A percentile compares a stretch with the other conserved stretches of the same genome.
Conservation (phyloP, 75 land plant genomes). For the Azolla pinnata region DNA sequence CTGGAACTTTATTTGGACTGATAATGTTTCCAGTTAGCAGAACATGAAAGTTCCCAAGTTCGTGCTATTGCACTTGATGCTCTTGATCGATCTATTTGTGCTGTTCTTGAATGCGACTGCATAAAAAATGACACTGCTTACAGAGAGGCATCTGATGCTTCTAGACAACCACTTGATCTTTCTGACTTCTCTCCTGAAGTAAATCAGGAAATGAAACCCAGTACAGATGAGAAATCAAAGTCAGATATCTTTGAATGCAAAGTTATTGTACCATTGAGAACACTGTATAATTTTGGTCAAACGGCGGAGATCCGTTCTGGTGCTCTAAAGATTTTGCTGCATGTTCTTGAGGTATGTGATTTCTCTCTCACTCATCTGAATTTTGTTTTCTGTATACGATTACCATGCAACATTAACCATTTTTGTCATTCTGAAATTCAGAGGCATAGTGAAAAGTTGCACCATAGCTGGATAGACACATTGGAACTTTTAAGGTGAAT, state of each 20-base stretch:
- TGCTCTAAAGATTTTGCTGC: conserved; percentile 72
- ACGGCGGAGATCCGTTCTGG: conserved; percentile 62
- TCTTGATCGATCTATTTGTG: conserved; percentile 81
- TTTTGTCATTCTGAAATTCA: conserved; percentile 10
- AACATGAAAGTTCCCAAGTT: conserved; percentile 54
- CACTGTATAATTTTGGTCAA: conserved; percentile 51
- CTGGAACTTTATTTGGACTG: background rate
- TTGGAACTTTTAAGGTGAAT: conserved; percentile 81
- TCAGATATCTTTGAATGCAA: conserved; percentile 51
- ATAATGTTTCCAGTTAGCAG: conserved; percentile 49
- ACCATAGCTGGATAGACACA: conserved; percentile 76
- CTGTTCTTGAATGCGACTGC: conserved; percentile 64
- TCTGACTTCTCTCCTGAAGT: no score
- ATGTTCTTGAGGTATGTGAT: conserved; percentile 73
- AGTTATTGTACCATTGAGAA: conserved; percentile 55
- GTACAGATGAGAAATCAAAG: no score
- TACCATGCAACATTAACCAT: background rate
- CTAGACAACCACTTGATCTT: background rate
- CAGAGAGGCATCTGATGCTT: background rate
- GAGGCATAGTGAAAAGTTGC: conserved; percentile 90
- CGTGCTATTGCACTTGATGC: conserved; percentile 81
- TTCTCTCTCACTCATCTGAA: background rate
- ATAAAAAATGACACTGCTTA: conserved; percentile 23
- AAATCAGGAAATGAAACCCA: no score
- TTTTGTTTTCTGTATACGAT: conserved; percentile 1